These are phyloP conservation scores for Desmodesmus armatus DNA, from an alignment of 139 green algal species.

Conservation along the genomic window DNA sequence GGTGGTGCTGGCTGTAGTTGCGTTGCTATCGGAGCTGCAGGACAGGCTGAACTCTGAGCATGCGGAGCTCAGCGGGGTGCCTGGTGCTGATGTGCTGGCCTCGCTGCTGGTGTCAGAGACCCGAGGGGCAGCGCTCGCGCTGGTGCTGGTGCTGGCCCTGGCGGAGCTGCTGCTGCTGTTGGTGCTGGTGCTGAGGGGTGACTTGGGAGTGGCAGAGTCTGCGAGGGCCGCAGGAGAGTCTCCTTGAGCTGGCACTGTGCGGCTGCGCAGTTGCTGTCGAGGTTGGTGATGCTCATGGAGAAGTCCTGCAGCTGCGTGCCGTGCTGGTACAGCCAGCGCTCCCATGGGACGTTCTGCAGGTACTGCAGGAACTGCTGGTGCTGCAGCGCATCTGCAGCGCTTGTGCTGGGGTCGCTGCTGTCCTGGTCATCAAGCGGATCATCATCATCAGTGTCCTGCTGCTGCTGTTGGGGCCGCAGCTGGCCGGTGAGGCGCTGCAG, in stretches of 20 bases:
- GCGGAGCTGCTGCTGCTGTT: slow-evolving; percentile 4
- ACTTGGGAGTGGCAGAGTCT: background rate
- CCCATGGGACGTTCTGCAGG: background rate
- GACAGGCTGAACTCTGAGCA: no score
- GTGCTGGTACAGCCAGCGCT: background rate
- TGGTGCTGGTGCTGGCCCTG: background rate
- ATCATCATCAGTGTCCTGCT: background rate
- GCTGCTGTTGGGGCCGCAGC: background rate
- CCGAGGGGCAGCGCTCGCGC: background rate
- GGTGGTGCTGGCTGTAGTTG: no score
- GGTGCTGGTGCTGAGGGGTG: background rate
- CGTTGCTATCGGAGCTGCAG: background rate
- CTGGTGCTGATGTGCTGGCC: background rate
- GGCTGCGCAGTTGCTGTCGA: background rate
- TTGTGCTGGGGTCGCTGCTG: background rate
- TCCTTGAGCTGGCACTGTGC: background rate
- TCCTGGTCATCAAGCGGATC: background rate
- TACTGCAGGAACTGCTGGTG: slow-evolving; percentile 9
- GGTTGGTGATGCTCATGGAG: background rate
- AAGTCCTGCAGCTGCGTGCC: background rate
- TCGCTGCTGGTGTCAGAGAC: background rate
- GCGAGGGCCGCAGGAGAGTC: no score
- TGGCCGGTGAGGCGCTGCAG: background rate
- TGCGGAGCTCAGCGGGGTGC: no score
- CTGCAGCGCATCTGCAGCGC: background rate